phyloP scores from a whole-genome alignment of 75 land plant genomes.

The Isoetes taiwanensis region DNA sequence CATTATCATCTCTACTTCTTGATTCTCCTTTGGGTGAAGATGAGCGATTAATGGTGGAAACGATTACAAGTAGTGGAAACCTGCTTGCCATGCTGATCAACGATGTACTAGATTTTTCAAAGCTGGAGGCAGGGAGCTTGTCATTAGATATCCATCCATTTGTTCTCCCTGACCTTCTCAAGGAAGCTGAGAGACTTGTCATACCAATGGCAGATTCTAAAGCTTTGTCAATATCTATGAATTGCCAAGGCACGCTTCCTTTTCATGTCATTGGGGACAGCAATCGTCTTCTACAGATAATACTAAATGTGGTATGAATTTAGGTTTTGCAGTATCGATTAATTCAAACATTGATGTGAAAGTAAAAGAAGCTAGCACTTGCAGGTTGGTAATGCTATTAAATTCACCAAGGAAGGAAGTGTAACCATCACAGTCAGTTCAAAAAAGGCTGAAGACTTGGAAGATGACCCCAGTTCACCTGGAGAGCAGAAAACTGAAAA shows the following conservation, averaged over 20 bases:
- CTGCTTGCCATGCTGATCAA: slow-evolving; percentile 29
- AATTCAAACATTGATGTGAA: too few relatives aligned
- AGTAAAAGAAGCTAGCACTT: not conserved
- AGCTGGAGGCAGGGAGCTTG: slow-evolving; percentile 32
- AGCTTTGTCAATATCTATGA: not conserved
- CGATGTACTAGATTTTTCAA: slow-evolving; percentile 34
- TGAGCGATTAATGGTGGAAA: slow-evolving; percentile 33
- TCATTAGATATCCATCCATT: slow-evolving; percentile 23
- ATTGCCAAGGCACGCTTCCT: slow-evolving; percentile 12
- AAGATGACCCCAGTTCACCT: slow-evolving; percentile 20
- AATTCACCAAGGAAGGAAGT: not conserved
- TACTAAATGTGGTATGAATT: slow-evolving; percentile 56
- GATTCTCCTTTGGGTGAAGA: slow-evolving; percentile 22
- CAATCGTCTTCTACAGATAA: slow-evolving; percentile 25
- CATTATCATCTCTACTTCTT: slow-evolving; percentile 24
- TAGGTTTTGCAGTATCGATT: too few relatives aligned
- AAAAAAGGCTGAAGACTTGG: not conserved
- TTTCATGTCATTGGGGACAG: slow-evolving; percentile 28
- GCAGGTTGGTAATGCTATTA: slow-evolving; percentile 9
- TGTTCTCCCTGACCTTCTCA: slow-evolving; percentile 15
- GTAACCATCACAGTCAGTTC: not conserved
- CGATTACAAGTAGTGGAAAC: slow-evolving; percentile 31
- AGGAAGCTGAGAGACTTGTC: slow-evolving; percentile 17
- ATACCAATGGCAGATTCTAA: not conserved
- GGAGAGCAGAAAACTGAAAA: slow-evolving; percentile 1